Base-by-base conservation (phyloP, 495 filamentous ascomycete species). In the Aspergillus heteromorphus region DNA sequence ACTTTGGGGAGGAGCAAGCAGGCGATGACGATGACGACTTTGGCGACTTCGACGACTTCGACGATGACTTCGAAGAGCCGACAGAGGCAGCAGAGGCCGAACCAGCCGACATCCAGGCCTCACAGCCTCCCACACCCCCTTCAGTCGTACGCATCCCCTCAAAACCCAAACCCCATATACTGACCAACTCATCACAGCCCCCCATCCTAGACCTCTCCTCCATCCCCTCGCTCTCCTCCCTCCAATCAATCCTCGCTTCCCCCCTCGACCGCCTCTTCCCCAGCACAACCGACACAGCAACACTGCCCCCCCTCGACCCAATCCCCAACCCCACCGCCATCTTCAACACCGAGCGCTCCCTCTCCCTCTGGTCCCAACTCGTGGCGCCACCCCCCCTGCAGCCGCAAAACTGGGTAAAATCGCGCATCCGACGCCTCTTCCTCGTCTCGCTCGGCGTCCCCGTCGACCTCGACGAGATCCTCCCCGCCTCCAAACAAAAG, bases 391-490 rank as follows among this genome's bases (percentile, higher is more conserved):
- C 93, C 0, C 91, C 93, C 2, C 82, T 97, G 23, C 91, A 95
- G 66, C 95, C 93, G 1, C 92, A 95, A 0, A 92, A 99, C 70
- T 99, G 93, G 93, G 91, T 96, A 55, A 90, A 95, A 53, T 96
- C 89, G 45, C 91, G 92, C 48, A 97, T 97, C 64, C 88, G 93
- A 49, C 88, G 93, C 9, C 82, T 97, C 36, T 99, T 99, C 70
- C 83, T 99, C 30, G 93, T 99, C 36, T 95, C 89, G 10, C 81
- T 99, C 4, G 93, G 93, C 14, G 93, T 99, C 1, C 93, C 93
- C 5, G 87, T 99, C 45, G 93, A 99, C 60, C 79, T 99, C 2
- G 93, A 99, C 69, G 93, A 97, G 73, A 97, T 97, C 55, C 81
- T 97, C 17, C 93, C 93, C 2, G 89, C 92, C 2, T 92, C 89